phyloP scores from a whole-genome alignment of 805 yeast species.

The Ogataea parapolymorpha region DNA sequence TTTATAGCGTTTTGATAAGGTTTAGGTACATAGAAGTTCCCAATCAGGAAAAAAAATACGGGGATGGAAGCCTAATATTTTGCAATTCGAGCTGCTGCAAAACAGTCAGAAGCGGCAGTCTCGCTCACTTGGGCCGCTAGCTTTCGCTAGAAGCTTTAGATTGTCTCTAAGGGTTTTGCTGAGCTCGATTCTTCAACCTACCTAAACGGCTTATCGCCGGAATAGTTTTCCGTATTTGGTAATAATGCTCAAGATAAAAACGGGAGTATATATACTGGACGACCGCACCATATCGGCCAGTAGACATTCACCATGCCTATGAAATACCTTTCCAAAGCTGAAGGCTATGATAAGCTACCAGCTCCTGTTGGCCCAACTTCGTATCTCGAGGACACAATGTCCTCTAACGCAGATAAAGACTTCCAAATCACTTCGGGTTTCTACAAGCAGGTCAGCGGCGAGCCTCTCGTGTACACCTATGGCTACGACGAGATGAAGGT shows the following conservation, averaged over 20 bases:
- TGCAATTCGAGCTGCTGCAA: too few species aligned
- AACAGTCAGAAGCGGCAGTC: too few species aligned
- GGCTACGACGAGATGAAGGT: conserved; percentile 65
- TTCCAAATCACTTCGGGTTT: conserved; percentile 64
- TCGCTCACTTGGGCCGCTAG: too few species aligned
- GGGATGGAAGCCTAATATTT: neutral
- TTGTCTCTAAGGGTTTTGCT: too few species aligned
- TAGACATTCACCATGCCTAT: conserved; percentile 46
- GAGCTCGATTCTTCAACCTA: neutral
- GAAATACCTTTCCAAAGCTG: conserved; percentile 48
- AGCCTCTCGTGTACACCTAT: conserved; percentile 60
- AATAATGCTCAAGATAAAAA: conserved; percentile 1
- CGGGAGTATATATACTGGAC: neutral
- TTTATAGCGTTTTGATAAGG: conserved; percentile 5
- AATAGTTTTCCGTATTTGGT: conserved; percentile 1
- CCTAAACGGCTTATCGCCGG: conserved; percentile 1
- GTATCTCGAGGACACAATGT: conserved; percentile 59
- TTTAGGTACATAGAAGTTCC: conserved; percentile 9
- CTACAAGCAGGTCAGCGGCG: conserved; percentile 63
- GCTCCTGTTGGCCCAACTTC: conserved; percentile 60
- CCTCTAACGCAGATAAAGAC: conserved; percentile 53
- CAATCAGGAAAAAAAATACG: conserved; percentile 15
- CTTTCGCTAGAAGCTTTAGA: too few species aligned
- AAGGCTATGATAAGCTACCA: conserved; percentile 54
- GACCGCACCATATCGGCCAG: neutral